Evolutionary conservation across 1,284 basidiomycete genomes (phyloP).

Genomic region (Vanrija humicola): DNA sequence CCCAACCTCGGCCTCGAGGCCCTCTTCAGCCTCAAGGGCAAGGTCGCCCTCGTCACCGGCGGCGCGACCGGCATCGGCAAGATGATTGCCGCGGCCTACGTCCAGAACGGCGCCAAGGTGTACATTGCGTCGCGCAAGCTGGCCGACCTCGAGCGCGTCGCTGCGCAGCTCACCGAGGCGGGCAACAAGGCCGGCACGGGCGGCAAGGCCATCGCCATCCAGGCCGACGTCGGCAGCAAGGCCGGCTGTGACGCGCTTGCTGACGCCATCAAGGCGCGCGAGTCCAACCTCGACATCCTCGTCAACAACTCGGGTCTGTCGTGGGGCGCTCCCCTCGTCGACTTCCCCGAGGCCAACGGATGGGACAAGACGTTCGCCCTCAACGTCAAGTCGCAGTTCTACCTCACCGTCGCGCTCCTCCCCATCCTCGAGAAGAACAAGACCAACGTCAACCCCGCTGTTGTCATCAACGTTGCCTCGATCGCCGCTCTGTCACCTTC

Average conservation of each 20-base stretch:
- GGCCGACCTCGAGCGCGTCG: constrained; percentile 18
- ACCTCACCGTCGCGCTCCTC: constrained; percentile 27
- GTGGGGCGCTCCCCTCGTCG: constrained; percentile 18
- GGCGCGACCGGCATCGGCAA: constrained; percentile 15
- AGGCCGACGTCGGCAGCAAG: constrained; percentile 29
- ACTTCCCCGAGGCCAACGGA: constrained; percentile 19
- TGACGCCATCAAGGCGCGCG: constrained; percentile 12
- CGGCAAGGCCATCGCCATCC: constrained; percentile 15
- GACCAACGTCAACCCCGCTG: constrained; percentile 15
- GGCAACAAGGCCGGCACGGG: constrained; percentile 8
- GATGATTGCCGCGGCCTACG: constrained; percentile 30
- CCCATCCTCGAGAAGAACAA: constrained; percentile 21
- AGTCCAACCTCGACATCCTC: constrained; percentile 35
- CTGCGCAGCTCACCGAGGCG: constrained; percentile 9
- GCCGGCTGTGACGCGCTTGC: constrained; percentile 20
- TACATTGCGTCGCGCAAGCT: constrained; percentile 29
- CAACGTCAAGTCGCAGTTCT: constrained; percentile 24
- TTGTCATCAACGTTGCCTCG: constrained; percentile 33
- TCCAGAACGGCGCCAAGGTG: constrained; percentile 29
- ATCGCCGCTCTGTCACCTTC: constrained; percentile 22
- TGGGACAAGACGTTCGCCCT: constrained; percentile 23
- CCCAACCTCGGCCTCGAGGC: constrained; percentile 16
- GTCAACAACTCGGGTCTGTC: constrained; percentile 41
- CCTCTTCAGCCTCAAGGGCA: constrained; percentile 18
- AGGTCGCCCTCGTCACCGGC: constrained; percentile 23